Conservation (phyloP, 768 basidiomycete genomes). For the Roridomyces roridus region DNA sequence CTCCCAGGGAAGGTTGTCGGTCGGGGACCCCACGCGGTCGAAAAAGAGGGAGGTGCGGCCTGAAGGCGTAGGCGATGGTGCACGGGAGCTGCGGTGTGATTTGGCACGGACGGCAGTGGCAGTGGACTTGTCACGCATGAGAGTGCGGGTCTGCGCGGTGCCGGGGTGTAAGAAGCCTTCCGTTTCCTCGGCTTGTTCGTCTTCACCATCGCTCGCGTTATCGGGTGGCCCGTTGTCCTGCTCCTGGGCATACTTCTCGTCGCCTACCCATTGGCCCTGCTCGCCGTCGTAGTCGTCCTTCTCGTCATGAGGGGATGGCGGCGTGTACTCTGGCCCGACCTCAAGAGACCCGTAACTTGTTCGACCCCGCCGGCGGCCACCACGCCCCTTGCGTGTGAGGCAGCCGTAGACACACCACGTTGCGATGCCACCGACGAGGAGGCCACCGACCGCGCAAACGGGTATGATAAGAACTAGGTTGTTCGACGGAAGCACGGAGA, state of each 20-base stretch:
- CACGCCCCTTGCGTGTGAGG: slow-evolving; percentile 28
- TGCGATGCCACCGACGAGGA: slow-evolving; percentile 35
- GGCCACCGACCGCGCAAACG: slow-evolving; percentile 35
- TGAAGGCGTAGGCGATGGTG: slow-evolving; percentile 20
- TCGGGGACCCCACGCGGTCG: slow-evolving; percentile 10
- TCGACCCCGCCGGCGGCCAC: slow-evolving; percentile 18
- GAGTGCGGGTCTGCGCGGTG: slow-evolving; percentile 2
- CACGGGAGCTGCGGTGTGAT: slow-evolving; percentile 17
- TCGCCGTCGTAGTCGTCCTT: slow-evolving; percentile 5
- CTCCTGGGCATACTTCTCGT: slow-evolving; percentile 18
- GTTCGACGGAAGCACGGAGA: slow-evolving; percentile 28
- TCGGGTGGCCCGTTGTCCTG: slow-evolving; percentile 3
- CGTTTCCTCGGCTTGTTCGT: slow-evolving; percentile 12
- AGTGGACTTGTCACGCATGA: slow-evolving; percentile 9
- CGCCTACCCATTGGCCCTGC: slow-evolving; percentile 20
- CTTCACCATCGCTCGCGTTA: slow-evolving; percentile 7
- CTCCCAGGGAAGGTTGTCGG: slow-evolving; percentile 45
- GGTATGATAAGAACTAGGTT: slow-evolving; percentile 37
- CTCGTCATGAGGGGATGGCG: slow-evolving; percentile 21
- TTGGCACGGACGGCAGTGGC: slow-evolving; percentile 9
- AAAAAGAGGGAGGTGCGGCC: slow-evolving; percentile 25
- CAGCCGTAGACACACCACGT: slow-evolving; percentile 46
- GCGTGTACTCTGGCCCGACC: slow-evolving; percentile 30
- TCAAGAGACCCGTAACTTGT: slow-evolving; percentile 27
- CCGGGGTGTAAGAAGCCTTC: slow-evolving; percentile 22